phyloP scores from a whole-genome alignment of 345 rosid genomes.

The Syzygium grande region DNA sequence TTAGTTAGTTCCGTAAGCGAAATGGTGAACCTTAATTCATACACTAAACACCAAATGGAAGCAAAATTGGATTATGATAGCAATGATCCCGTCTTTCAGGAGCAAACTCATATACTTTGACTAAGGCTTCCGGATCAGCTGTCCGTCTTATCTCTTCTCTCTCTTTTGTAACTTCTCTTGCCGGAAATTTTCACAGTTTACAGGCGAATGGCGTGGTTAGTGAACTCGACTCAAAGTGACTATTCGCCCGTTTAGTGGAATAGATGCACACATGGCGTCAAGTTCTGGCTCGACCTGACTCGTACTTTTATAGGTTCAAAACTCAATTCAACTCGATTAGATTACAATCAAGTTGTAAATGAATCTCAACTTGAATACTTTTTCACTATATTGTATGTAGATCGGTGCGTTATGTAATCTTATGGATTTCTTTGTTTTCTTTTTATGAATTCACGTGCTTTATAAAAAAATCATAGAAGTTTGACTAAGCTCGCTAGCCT shows the following conservation, averaged over 20 bases:
- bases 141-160: background rate
- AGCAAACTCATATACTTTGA: background rate
- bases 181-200: background rate
- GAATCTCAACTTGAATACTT: background rate
- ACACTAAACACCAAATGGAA: background rate
- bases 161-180: background rate
- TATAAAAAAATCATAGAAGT: background rate
- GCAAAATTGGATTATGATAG: background rate
- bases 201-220: background rate
- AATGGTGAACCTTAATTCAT: background rate
- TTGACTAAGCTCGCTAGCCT: background rate
- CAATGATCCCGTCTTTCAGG: background rate
- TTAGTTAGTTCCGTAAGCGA: background rate
- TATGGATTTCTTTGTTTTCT: background rate
- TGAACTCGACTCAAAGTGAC: background rate
- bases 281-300: background rate
- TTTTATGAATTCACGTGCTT: background rate
- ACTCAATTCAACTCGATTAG: background rate
- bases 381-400: background rate
- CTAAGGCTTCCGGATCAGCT: accelerated
- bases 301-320: too few relatives aligned
- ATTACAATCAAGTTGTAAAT: background rate
- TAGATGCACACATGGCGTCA: background rate
- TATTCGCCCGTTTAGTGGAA: background rate
- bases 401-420: background rate